Base-by-base conservation (phyloP, 2,329 filamentous ascomycete genomes). In the Penicillium rolfsii region DNA sequence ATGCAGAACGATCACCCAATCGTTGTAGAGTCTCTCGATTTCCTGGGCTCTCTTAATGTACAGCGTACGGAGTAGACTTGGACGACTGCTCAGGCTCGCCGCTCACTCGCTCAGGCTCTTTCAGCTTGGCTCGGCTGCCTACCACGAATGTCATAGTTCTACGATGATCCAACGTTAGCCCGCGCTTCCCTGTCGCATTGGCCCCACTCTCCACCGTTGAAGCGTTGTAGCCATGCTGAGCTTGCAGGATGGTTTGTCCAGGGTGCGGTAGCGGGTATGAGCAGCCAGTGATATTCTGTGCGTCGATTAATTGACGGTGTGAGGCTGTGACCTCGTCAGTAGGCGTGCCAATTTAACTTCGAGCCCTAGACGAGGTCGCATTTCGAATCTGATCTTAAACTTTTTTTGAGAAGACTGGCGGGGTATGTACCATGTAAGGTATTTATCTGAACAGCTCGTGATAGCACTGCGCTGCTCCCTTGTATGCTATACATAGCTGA, bases 81-180 rank as follows among this genome's bases (percentile, higher is more conserved):
- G 30, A 11, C 5, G 30, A 11, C 5, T 33, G 30, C 6, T 30
- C 43, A 46, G 24, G 14, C 43, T 26, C 19, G 24, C 30, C 19
- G 24, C 30, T 33, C 9, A 2, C 30, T 33, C 30, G 4, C 30
- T 11, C 19, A 22, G 19, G 19, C 28, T 49, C 28, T 33, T 9
- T 5, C 26, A n/a, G 46, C 28, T 33, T 50, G 46, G 46, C 26
- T 35, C 30, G n/a, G 48, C 48, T 19, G 55, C 52, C 57, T 63
- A 54, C 66, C 66, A 62, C 58, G 63, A 67, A 46, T 26, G 66
- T 68, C 64, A 64, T 65, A 61, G 60, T 65, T 26, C 30, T 7
- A 14, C 19, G 66, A 63, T 62, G 64, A 68, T 68, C 66, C 52
- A 60, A 60, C 63, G 59, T 60, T 63, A 55, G 33, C 36, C 58